These are phyloP conservation scores for Phialophora chinensis DNA, from an alignment of 2,329 filamentous ascomycete species.

Conservation along the genomic window DNA sequence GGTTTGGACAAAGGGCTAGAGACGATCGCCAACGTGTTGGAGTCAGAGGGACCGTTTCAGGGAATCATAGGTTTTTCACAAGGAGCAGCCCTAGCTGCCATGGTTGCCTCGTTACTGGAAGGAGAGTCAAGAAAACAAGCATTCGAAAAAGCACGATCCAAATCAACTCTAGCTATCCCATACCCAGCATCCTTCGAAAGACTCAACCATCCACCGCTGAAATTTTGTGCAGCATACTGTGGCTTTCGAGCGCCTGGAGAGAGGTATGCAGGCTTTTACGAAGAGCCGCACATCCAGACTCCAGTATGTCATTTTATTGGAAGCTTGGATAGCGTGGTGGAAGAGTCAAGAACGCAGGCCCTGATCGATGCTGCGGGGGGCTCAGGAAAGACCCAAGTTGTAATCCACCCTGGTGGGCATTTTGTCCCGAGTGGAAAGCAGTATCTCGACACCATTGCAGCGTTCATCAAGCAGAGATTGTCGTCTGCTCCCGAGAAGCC, in stretches of 20 bases:
- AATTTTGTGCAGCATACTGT: conserved; percentile 77
- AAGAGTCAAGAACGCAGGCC: conserved; percentile 71
- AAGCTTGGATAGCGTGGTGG: conserved; percentile 84
- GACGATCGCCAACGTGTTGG: conserved; percentile 66
- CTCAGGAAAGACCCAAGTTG: conserved; percentile 59
- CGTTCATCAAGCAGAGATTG: conserved; percentile 66
- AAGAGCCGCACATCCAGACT: conserved; percentile 72
- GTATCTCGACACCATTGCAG: conserved; percentile 76
- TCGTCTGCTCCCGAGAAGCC: conserved; percentile 46
- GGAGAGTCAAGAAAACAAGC: conserved; percentile 49
- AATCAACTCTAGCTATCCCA: conserved; percentile 46
- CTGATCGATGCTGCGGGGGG: conserved; percentile 70
- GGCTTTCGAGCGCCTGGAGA: conserved; percentile 72
- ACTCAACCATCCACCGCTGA: conserved; percentile 60
- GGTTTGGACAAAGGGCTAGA: conserved; percentile 72
- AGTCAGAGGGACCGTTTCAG: conserved; percentile 71
- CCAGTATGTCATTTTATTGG: conserved; percentile 83
- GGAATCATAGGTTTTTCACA: conserved; percentile 84
- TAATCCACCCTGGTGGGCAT: conserved; percentile 86
- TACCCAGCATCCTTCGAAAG: conserved; percentile 59
- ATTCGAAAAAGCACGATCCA: conserved; percentile 41
- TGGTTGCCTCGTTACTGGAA: conserved; percentile 77
- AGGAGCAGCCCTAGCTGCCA: conserved; percentile 72
- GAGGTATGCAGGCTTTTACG: conserved; percentile 72
- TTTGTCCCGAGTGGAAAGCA: conserved; percentile 84